These are phyloP conservation scores for Candida tunisiensis DNA, from an alignment of 1,139 yeast genomes.

Conservation along the genomic window DNA sequence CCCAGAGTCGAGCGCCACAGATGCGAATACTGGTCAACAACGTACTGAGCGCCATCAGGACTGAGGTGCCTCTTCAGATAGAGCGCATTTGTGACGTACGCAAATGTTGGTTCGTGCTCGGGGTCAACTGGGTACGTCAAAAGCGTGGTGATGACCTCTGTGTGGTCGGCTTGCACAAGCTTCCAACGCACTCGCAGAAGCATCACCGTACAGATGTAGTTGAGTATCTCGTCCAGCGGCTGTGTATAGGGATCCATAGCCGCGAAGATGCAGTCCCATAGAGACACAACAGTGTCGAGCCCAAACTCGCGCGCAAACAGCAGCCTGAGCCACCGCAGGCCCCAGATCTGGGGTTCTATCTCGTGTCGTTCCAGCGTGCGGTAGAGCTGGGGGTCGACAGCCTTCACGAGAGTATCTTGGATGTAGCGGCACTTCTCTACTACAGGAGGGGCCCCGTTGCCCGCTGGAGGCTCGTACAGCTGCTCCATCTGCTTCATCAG, in stretches of 20 bases:
- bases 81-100: too few relatives aligned
- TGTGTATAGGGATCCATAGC: slow-evolving; percentile 13
- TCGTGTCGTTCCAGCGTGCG: slow-evolving; percentile 22
- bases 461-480: slow-evolving; percentile 16
- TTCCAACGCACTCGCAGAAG: slow-evolving; percentile 14
- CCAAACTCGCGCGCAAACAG: slow-evolving; percentile 33
- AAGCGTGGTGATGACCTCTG: slow-evolving; percentile 15
- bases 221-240: slow-evolving; percentile 14
- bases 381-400: slow-evolving; percentile 21
- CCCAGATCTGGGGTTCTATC: slow-evolving; percentile 46
- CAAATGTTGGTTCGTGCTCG: slow-evolving; percentile 5
- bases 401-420: slow-evolving; percentile 19
- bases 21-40: too few relatives aligned
- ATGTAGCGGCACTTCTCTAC: slow-evolving; percentile 14
- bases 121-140: slow-evolving; percentile 18
- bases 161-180: slow-evolving; percentile 11
- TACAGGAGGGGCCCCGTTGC: slow-evolving; percentile 6
- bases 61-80: too few relatives aligned
- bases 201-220: slow-evolving; percentile 18
- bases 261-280: slow-evolving; percentile 24
- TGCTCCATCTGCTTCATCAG: slow-evolving; percentile 16
- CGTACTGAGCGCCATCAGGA: too few relatives aligned
- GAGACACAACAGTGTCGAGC: slow-evolving; percentile 11
- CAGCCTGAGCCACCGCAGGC: slow-evolving; percentile 36
- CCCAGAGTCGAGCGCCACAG: too few relatives aligned